Base-by-base conservation (phyloP, 768 basidiomycete species). In the Mycena sanguinolenta region DNA sequence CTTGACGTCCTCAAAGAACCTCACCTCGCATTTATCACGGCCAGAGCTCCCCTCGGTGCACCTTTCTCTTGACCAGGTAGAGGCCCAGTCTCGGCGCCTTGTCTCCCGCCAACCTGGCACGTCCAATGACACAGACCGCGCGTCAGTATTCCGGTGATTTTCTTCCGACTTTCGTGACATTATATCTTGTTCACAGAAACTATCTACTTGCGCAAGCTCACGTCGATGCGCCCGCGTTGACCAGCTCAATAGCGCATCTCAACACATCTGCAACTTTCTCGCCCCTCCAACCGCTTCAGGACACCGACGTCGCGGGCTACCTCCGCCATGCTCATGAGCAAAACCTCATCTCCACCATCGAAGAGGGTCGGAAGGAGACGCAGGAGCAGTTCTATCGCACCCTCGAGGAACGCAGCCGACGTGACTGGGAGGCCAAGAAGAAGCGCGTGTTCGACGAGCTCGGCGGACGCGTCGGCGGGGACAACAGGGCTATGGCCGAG, bases 321-420 rank as follows among this genome's bases (percentile, higher is more conserved):
- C 89, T 97, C 27, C 92, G 95, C n/a, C 94, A 96, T 80, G 94
- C 95, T 1, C 95, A 97, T 76, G 96, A 98, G 77, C 96, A 97
- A 79, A 95, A 94, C 72, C 90, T 98, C 64, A 95, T 97, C 67
- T 94, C 94, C 2, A 95, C 96, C 1, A 96, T 98, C 64, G 96
- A 97, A 76, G 95, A 97, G 77, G 93, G 92, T 2, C 84, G 96
- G 49, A 89, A 91, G 72, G 91, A 94, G 74, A 97, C 96, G 0
- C 93, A 95, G 76, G 88, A 92, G 69, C 90, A 92, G 73, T 97
- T 97, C 75, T 96, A 96, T 77, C 87, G 89, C 30, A 88, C 92
- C 36, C 81, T 97, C 36, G 92, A 95, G 76, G 89, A 92, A 49
- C 86, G 92, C 28, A 90, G 90, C 70, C 86, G 89, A 70, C 87